Evolutionary conservation across 345 rosid genomes (phyloP).

Genomic region (Nasturtium officinale): DNA sequence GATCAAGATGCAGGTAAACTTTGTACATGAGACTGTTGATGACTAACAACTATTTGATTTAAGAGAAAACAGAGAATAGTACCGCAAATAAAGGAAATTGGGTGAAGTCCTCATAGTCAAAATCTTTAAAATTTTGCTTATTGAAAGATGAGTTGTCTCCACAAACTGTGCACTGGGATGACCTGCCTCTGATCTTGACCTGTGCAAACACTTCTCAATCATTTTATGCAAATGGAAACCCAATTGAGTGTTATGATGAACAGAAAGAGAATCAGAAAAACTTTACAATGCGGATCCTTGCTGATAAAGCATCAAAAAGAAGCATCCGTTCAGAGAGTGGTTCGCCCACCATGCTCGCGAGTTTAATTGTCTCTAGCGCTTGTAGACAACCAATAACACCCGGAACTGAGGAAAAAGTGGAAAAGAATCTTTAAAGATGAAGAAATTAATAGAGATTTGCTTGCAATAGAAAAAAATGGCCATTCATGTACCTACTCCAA

Average conservation of each 20-base stretch:
- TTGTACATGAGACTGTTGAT: not conserved
- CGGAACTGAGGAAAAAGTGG: slow-evolving; percentile 59
- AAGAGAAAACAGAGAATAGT: slow-evolving; percentile 24
- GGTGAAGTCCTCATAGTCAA: slow-evolving; percentile 89
- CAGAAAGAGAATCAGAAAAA: not conserved
- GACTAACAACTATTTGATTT: not conserved
- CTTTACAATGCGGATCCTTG: slow-evolving; percentile 77
- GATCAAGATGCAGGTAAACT: slow-evolving; percentile 1
- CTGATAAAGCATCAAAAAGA: slow-evolving; percentile 86
- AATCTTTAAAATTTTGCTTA: slow-evolving; percentile 59
- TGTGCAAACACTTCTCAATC: slow-evolving; percentile 26
- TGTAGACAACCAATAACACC: slow-evolving; percentile 95
- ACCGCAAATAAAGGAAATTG: slow-evolving; percentile 69
- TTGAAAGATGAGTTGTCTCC: slow-evolving; percentile 66
- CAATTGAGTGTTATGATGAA: not conserved
- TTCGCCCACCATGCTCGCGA: slow-evolving; percentile 81
- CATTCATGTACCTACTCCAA: slow-evolving; percentile 67
- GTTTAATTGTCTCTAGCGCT: slow-evolving; percentile 94
- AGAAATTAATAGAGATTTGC: not conserved
- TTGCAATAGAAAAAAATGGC: not conserved
- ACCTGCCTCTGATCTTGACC: slow-evolving; percentile 87
- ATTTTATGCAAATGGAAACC: slow-evolving; percentile 1
- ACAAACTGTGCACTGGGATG: slow-evolving; percentile 71
- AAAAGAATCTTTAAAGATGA: slow-evolving; percentile 2
- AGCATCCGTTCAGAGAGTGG: slow-evolving; percentile 89